phyloP scores from a whole-genome alignment of 1,139 yeast genomes.

The Diutina sp. region DNA sequence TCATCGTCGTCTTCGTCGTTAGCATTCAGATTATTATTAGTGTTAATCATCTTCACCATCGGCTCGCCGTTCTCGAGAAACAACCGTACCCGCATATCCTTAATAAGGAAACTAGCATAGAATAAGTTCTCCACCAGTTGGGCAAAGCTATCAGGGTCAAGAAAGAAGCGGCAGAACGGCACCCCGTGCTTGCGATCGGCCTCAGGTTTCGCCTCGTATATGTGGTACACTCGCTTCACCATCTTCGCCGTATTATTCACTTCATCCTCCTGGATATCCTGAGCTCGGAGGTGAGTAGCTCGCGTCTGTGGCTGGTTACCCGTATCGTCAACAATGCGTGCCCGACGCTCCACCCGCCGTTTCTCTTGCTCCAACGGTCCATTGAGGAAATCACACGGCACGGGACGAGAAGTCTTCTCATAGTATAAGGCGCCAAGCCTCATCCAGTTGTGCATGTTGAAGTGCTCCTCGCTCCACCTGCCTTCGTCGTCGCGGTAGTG shows the following conservation, averaged over 20 bases:
- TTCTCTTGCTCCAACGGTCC: constrained; percentile 66
- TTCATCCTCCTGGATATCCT: constrained; percentile 34
- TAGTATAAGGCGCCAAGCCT: constrained; percentile 44
- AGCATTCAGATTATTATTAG: not conserved
- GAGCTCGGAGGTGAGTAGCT: constrained; percentile 40
- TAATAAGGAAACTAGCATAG: constrained; percentile 65
- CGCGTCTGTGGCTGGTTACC: constrained; percentile 24
- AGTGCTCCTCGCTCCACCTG: constrained; percentile 11
- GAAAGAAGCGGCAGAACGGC: constrained; percentile 50
- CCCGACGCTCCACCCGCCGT: constrained; percentile 23
- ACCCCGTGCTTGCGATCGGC: constrained; percentile 21
- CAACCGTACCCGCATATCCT: constrained; percentile 54
- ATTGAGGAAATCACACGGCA: constrained; percentile 46
- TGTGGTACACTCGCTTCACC: constrained; percentile 36
- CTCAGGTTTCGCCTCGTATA: constrained; percentile 18
- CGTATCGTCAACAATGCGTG: constrained; percentile 31
- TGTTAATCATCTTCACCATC: constrained; percentile 9
- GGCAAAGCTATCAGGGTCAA: constrained; percentile 65
- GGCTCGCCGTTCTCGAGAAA: constrained; percentile 35
- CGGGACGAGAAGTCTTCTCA: constrained; percentile 33
- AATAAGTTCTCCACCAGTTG: constrained; percentile 79
- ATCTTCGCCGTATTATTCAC: constrained; percentile 49
- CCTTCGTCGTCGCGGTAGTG: constrained; percentile 5
- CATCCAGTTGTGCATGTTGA: constrained; percentile 42
- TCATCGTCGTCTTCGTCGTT: not conserved